phyloP scores from a whole-genome alignment of 139 green algal genomes.

The Yamagishiella unicocca region DNA sequence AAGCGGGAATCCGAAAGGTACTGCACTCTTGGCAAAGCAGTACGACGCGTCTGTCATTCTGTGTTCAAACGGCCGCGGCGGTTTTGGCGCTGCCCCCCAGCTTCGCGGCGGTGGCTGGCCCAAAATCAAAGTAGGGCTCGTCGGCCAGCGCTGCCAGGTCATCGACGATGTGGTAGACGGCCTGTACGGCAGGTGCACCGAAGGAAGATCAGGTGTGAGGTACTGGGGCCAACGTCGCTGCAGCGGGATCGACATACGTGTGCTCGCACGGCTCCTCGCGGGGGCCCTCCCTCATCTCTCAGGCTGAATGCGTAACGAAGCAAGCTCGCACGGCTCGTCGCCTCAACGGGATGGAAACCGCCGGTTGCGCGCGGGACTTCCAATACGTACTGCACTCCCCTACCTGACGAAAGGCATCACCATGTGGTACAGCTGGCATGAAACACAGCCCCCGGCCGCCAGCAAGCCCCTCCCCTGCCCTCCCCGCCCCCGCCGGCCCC shows the following conservation, averaged over 20 bases:
- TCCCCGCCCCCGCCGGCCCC: background rate
- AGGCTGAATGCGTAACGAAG: too few relatives aligned
- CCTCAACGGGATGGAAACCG: too few relatives aligned
- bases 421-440: background rate
- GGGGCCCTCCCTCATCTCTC: too few relatives aligned
- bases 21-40: too few relatives aligned
- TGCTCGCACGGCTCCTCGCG: too few relatives aligned
- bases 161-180: conserved; percentile 78
- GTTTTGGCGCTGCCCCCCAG: background rate
- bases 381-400: background rate
- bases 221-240: background rate
- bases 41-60: too few relatives aligned
- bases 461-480: background rate
- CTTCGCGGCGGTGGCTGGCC: conserved; percentile 30
- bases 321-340: too few relatives aligned
- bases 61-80: background rate
- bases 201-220: background rate
- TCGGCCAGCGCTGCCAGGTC: conserved; percentile 71
- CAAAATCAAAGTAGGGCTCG: conserved; percentile 42
- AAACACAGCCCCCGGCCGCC: background rate
- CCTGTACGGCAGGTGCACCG: conserved; percentile 16
- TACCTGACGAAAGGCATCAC: background rate
- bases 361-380: background rate
- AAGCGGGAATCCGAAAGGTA: too few relatives aligned
- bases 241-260: background rate